Evolutionary conservation across 371 early-diverging fungal genomes (phyloP).

Genomic region (Rhizopus microsporus): DNA sequence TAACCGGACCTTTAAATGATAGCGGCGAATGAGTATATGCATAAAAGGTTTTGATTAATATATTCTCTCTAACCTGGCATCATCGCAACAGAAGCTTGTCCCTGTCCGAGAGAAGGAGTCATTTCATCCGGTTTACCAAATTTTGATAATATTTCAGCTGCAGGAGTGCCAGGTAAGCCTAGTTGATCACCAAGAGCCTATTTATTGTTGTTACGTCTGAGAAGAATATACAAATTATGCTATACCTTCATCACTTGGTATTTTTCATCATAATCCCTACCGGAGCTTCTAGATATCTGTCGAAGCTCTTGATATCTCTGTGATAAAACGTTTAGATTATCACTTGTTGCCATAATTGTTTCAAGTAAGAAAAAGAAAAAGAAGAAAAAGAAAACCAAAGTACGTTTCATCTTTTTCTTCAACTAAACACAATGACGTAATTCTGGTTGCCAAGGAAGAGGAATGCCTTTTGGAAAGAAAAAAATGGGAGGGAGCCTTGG

Average conservation of each 20-base stretch:
- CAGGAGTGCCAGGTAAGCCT: constrained; percentile 49
- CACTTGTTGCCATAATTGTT: background rate
- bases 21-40: constrained; percentile 2
- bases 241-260: constrained; percentile 50
- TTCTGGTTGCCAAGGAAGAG: too few species aligned
- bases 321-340: constrained; percentile 35
- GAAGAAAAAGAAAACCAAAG: constrained; percentile 2
- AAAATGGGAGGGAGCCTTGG: background rate
- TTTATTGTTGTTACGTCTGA: background rate
- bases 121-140: constrained; percentile 61
- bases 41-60: constrained; percentile 10
- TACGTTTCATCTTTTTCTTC: background rate
- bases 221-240: too few species aligned
- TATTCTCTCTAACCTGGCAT: constrained; percentile 41
- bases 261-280: constrained; percentile 49
- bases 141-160: constrained; percentile 36
- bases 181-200: constrained; percentile 48
- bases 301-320: constrained; percentile 47
- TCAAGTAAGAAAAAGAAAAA: background rate
- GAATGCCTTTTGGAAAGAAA: background rate
- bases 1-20: constrained; percentile 23
- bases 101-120: constrained; percentile 30
- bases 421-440: too few species aligned
- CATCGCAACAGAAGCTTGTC: constrained; percentile 21
- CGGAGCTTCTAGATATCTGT: constrained; percentile 48